Conservation (phyloP, 805 yeast genomes). For the Yarrowia divulgata region DNA sequence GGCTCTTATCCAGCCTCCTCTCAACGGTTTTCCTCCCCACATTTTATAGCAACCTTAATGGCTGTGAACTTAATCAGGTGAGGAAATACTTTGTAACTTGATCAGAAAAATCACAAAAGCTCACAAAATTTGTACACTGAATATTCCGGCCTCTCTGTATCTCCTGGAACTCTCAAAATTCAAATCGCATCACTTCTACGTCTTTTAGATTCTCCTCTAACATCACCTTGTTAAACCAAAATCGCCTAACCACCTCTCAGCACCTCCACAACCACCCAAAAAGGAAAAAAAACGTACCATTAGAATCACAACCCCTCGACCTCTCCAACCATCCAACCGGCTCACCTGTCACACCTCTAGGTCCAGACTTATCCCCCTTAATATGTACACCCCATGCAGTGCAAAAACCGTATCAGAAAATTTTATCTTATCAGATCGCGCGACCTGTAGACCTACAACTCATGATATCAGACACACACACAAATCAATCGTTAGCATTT, state of each 20-base stretch:
- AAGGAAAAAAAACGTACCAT: background rate
- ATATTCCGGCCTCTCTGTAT: too few species aligned
- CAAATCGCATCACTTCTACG: too few species aligned
- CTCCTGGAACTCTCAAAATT: too few species aligned
- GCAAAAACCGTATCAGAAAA: background rate
- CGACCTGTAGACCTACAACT: background rate
- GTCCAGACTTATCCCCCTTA: background rate
- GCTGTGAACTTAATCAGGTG: background rate
- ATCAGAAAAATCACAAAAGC: background rate
- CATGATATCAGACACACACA: too few species aligned
- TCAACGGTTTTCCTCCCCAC: slow-evolving; percentile 29
- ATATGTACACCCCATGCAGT: background rate
- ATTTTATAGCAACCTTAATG: background rate
- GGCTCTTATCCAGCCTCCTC: slow-evolving; percentile 15
- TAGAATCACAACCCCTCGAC: background rate
- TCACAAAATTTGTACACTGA: background rate
- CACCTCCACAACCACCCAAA: too few species aligned
- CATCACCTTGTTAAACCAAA: too few species aligned
- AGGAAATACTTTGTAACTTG: background rate
- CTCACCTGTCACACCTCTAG: background rate
- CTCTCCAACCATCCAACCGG: too few species aligned
- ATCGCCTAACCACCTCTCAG: too few species aligned
- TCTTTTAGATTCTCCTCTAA: too few species aligned
- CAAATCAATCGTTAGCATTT: slow-evolving; percentile 33
- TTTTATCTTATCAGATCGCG: background rate